phyloP scores from a whole-genome alignment of 208 protist genomes.

The Acanthamoeba triangularis region DNA sequence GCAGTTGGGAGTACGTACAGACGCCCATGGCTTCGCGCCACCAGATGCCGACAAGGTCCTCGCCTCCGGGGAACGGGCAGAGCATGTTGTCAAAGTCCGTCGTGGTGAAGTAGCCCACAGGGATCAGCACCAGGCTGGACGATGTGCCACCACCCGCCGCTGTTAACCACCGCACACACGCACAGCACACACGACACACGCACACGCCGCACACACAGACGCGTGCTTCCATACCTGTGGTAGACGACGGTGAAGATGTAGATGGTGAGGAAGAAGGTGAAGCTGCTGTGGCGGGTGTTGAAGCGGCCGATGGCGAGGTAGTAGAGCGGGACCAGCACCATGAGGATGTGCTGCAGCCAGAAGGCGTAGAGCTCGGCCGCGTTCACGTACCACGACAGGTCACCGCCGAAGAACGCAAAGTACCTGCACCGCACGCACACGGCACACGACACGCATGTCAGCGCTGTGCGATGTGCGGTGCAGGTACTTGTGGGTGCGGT shows the following conservation, averaged over 20 bases:
- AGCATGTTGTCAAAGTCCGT: constrained; percentile 71
- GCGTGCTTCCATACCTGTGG: neutral
- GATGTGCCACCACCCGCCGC: too few relatives aligned
- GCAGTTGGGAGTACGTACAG: neutral
- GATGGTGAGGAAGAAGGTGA: constrained; percentile 41
- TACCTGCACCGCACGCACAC: neutral
- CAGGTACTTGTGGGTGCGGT: neutral
- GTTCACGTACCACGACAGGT: constrained; percentile 69
- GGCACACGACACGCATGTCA: neutral
- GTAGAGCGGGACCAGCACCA: constrained; percentile 63
- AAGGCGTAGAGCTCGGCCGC: constrained; percentile 59
- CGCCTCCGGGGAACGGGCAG: neutral
- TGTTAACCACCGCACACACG: neutral
- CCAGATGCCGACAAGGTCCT: constrained; percentile 20
- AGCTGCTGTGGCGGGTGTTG: constrained; percentile 26
- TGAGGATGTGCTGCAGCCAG: constrained; percentile 72
- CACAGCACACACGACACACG: neutral
- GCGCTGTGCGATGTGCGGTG: too few relatives aligned
- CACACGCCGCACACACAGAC: neutral
- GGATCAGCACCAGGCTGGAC: constrained; percentile 36
- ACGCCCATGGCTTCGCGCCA: constrained; percentile 69
- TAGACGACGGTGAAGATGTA: constrained; percentile 40
- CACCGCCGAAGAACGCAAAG: constrained; percentile 61
- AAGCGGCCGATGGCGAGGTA: constrained; percentile 49
- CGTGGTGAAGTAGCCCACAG: constrained; percentile 6